Evolutionary conservation across 306 rosid species (phyloP).

Genomic region (Potentilla sterilis): DNA sequence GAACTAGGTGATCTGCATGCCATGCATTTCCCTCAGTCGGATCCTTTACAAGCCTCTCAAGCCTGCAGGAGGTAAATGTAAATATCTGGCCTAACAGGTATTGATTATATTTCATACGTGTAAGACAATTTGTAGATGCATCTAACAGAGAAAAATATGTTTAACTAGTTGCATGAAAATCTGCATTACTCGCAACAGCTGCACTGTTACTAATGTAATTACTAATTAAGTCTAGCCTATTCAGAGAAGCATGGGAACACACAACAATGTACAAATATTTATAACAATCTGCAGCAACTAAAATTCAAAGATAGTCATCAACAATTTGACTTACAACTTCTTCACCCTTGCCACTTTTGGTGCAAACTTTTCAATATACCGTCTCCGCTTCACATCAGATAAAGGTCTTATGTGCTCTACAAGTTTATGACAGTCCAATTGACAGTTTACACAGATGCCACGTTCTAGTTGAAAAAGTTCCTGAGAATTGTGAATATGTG

Average conservation of each 20-base stretch:
- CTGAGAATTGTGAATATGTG: constrained; percentile 39
- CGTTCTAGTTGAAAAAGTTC: constrained; percentile 88
- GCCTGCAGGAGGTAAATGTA: constrained; percentile 45
- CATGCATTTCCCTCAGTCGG: constrained; percentile 90
- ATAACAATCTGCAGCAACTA: background rate
- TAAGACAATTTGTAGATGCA: background rate
- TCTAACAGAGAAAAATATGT: background rate
- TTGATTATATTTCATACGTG: background rate
- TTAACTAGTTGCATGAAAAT: background rate
- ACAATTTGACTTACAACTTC: constrained; percentile 60
- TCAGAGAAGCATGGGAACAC: background rate
- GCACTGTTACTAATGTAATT: background rate
- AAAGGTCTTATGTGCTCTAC: constrained; percentile 69
- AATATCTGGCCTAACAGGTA: background rate
- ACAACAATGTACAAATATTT: background rate
- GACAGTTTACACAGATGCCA: constrained; percentile 81
- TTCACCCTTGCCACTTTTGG: constrained; percentile 62
- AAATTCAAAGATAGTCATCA: background rate
- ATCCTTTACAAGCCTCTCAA: constrained; percentile 73
- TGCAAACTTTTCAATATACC: constrained; percentile 70
- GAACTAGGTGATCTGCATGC: constrained; percentile 97
- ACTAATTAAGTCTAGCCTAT: background rate
- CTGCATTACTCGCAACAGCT: background rate
- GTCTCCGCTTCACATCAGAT: constrained; percentile 59
- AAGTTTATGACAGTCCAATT: constrained; percentile 83